Evolutionary conservation across 345 rosid genomes (phyloP).

Genomic region (Syzygium aqueum): DNA sequence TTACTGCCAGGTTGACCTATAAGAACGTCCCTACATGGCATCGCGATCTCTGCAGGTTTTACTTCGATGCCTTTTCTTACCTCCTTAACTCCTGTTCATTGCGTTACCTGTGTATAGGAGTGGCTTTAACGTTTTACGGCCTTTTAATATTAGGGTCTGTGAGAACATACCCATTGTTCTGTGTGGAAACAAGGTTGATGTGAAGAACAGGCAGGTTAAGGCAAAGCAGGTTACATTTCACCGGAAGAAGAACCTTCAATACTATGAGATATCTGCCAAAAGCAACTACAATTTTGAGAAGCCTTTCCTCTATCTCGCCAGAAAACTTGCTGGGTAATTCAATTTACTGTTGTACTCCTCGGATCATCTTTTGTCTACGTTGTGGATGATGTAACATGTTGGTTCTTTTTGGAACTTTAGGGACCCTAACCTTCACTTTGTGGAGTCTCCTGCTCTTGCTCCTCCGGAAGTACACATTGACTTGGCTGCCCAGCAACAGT

Average conservation of each 20-base stretch:
- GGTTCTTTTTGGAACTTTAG: constrained; percentile 14
- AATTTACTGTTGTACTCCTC: background rate
- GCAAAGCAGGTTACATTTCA: constrained; percentile 89
- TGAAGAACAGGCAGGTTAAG: constrained; percentile 93
- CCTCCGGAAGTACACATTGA: constrained; percentile 94
- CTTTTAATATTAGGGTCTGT: constrained; percentile 45
- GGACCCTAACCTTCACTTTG: constrained; percentile 86
- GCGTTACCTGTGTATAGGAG: background rate
- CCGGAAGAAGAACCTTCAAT: constrained; percentile 90
- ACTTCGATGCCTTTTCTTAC: no score
- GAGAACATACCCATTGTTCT: constrained; percentile 89
- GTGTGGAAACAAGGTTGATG: constrained; percentile 93
- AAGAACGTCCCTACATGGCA: constrained; percentile 99
- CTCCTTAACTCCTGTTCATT: no score
- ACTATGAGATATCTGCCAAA: constrained; percentile 92
- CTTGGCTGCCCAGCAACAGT: constrained; percentile 82
- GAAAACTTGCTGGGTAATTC: constrained; percentile 78
- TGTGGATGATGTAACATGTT: background rate
- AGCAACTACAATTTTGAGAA: constrained; percentile 93
- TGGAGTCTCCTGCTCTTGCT: constrained; percentile 86
- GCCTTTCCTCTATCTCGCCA: constrained; percentile 84
- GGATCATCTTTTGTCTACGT: background rate
- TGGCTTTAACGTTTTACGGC: background rate
- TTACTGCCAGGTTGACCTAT: constrained; percentile 91
- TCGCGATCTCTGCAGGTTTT: constrained; percentile 90